Evolutionary conservation across 2,329 filamentous ascomycete species (phyloP).

Genomic region (Iodosphaeria phyllophila): DNA sequence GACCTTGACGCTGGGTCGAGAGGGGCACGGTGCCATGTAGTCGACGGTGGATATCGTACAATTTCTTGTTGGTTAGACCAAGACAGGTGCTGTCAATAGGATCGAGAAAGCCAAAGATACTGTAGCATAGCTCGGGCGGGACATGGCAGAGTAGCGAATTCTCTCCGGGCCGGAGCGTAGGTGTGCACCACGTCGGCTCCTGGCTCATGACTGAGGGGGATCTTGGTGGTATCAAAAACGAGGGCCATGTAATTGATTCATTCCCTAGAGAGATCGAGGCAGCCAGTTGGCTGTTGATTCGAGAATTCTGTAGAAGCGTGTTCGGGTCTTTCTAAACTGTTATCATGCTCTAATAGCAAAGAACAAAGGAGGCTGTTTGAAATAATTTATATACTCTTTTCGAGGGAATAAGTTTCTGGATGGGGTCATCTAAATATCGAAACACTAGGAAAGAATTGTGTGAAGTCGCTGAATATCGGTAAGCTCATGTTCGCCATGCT

Average conservation of each 20-base stretch:
- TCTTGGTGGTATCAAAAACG: constrained; percentile 27
- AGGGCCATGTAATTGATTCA: constrained; percentile 11
- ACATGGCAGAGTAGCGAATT: constrained; percentile 30
- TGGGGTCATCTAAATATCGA: too few relatives aligned
- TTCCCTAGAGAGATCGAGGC: constrained; percentile 1
- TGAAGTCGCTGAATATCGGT: too few relatives aligned
- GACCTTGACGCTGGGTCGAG: constrained; percentile 33
- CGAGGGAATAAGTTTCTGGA: too few relatives aligned
- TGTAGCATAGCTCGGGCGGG: constrained; percentile 39
- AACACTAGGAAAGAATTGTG: too few relatives aligned
- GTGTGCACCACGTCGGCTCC: constrained; percentile 32
- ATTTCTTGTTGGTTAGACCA: constrained; percentile 35
- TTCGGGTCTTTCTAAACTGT: too few relatives aligned
- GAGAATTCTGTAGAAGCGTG: constrained; percentile 8
- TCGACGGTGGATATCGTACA: constrained; percentile 38
- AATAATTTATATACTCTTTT: too few relatives aligned
- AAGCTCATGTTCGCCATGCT: too few relatives aligned
- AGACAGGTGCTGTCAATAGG: constrained; percentile 45
- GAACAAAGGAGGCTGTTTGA: too few relatives aligned
- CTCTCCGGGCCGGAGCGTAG: constrained; percentile 26
- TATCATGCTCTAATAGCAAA: too few relatives aligned
- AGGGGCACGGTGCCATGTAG: constrained; percentile 38
- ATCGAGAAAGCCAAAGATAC: constrained; percentile 42
- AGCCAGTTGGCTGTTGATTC: neutral
- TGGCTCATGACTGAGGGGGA: constrained; percentile 44